Base-by-base conservation (phyloP, 1,139 yeast species). In the Lodderomyces beijingensis region DNA sequence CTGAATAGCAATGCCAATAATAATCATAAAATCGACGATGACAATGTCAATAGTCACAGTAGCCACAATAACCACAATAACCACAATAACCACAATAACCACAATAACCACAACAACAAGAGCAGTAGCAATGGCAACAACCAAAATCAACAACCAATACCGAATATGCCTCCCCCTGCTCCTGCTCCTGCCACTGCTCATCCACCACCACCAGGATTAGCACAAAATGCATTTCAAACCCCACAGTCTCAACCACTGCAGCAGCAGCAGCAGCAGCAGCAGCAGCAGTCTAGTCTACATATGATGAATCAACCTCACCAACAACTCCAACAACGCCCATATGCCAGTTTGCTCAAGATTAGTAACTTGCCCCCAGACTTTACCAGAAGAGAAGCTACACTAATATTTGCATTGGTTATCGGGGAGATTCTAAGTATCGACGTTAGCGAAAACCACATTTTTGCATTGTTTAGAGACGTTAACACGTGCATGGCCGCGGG, bases 341-440 rank as follows among this genome's bases (percentile, higher is more conserved):
- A 24, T 21, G 22, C 30, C 13, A 40, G 40, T 1, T 25, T 43
- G 9, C 32, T 44, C 12, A 39, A 39, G 18, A 31, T 44, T 11
- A 32, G 39, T 4, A 44, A 44, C 49, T 56, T 87, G 15, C 96
- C 97, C 2, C 52, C 65, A 7, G 95, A 88, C 53, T 62, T 88
- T 28, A 59, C 89, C 3, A 54, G 70, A 20, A 76, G 96, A 50
- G 97, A 89, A 55, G 82, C 91, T 13, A 69, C 77, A 27, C 66
- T 85, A 22, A 68, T 89, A 20, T 89, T 89, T 53, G 74, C 96
- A 5, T 68, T 89, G 44, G 94, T 94, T 13, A 67, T 73, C 37
- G 95, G 86, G 46, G 86, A 83, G 44, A 53, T 79, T 22, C 57
- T 57, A 19, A 56, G 65, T 43, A 70, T 84, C 33, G 95, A 85